Base-by-base conservation (phyloP, 176 grass and related monocot genomes). In the Elymus sibiricus region DNA sequence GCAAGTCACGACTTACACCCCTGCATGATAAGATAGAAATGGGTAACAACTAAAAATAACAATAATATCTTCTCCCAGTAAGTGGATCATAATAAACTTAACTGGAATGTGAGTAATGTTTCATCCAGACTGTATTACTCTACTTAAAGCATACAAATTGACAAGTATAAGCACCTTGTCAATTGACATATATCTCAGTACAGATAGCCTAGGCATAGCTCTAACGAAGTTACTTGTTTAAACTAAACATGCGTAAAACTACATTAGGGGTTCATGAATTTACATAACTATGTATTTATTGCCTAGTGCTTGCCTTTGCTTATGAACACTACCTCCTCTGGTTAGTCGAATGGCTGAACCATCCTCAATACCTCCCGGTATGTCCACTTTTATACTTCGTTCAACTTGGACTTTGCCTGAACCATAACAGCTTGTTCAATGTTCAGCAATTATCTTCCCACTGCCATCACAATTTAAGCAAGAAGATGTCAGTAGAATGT, bases 321-420 rank as follows among this genome's bases (percentile, higher is more conserved):
- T 93, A 85, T 98, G 90, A 31, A 89, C 62, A 84, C 78, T 95
- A 76, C 93, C 95, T 85, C 89, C 91, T 64, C 95, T 86, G 71
- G 86, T 75, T 82, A 98, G 78, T 89, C 75, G 85, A 87, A 95
- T 83, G 22, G 91, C 85, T 42, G 78, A 94, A 19, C 91, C 93
- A 87, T 95, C 86, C 83, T 80, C 85, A 83, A 95, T 87, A 78
- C 95, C 95, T 86, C 91, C 93, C 74, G 93, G 95, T 83, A 98
- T 87, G 78, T 98, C 83, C 60, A 94, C 85, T 87, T 78, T 53
- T 66, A 98, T 82, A 78, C 11, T 86, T 53, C 61, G 80, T 21
- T 87, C 72, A 78, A 85, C 81, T 82, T 87, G 74, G 61, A 98
- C 77, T 89, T 80, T 95, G 79, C 95, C 91, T 71, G 89, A 86